phyloP scores from a whole-genome alignment of 1,139 yeast genomes.

The Nakaseomyces bracarensis region DNA sequence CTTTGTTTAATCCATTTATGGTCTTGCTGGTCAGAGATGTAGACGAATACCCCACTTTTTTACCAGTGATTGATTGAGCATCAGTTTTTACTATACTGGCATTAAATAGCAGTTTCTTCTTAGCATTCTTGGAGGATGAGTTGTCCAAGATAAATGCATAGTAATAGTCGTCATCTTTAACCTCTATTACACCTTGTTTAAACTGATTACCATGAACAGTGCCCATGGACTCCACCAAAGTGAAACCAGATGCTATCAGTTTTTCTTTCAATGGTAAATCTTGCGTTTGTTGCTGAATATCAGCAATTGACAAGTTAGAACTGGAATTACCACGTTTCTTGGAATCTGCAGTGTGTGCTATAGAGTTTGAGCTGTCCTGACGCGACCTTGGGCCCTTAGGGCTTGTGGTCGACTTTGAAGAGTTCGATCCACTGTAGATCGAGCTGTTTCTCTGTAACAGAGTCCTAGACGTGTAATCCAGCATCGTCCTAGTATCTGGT shows the following conservation, averaged over 20 bases:
- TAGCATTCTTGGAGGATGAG: conserved; percentile 76
- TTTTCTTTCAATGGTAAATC: conserved; percentile 34
- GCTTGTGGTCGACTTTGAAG: background rate
- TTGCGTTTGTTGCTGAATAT: conserved; percentile 28
- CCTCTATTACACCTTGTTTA: conserved; percentile 54
- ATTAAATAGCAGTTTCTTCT: conserved; percentile 72
- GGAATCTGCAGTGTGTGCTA: background rate
- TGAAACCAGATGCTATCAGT: conserved; percentile 35
- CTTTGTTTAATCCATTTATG: background rate
- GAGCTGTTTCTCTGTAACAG: conserved; percentile 18
- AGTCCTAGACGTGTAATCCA: conserved; percentile 22
- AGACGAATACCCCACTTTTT: conserved; percentile 17
- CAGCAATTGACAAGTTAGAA: conserved; percentile 25
- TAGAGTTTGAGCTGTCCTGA: background rate
- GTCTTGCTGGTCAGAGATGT: conserved; percentile 6
- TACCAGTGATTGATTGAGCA: conserved; percentile 14
- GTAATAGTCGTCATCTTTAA: conserved; percentile 43
- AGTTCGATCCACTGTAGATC: conserved; percentile 8
- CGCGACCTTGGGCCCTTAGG: background rate
- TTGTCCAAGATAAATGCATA: conserved; percentile 90
- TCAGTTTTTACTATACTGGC: conserved; percentile 26
- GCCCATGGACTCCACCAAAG: conserved; percentile 40
- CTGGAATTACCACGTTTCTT: conserved; percentile 5
- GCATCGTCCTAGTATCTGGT: conserved; percentile 21
- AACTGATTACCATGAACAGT: conserved; percentile 46